phyloP scores from a whole-genome alignment of 2,329 filamentous ascomycete genomes.

The Akanthomyces uredinophilus region DNA sequence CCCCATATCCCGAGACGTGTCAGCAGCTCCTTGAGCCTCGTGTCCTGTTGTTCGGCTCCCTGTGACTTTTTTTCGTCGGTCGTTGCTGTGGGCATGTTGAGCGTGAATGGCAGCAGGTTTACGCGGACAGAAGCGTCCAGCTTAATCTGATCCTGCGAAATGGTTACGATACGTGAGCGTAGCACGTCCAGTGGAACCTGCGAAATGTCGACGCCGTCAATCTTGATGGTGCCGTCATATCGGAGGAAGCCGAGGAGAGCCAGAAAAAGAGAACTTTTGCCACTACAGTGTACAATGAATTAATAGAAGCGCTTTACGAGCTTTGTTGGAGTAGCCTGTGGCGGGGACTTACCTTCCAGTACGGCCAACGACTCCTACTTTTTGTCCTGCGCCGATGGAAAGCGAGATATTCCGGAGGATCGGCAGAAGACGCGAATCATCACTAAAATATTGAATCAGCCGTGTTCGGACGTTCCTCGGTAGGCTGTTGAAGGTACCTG shows the following conservation, averaged over 20 bases:
- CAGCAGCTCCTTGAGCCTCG: background rate
- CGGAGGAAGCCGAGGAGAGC: background rate
- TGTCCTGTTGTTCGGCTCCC: background rate
- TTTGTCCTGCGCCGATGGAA: background rate
- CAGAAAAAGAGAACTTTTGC: background rate
- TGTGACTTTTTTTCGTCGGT: background rate
- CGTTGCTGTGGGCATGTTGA: background rate
- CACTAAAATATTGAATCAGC: background rate
- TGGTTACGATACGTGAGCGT: conserved; percentile 15
- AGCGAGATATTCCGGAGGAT: background rate
- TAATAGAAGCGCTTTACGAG: no score
- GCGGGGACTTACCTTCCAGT: background rate
- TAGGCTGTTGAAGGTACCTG: background rate
- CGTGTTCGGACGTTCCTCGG: no score
- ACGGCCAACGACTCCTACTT: background rate
- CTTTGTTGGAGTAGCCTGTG: no score
- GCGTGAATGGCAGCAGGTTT: background rate
- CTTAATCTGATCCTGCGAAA: conserved; percentile 15
- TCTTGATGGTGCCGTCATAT: background rate
- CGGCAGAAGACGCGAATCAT: background rate
- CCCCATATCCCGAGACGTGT: conserved; percentile 10
- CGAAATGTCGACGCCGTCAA: conserved; percentile 13
- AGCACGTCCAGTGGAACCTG: conserved; percentile 11
- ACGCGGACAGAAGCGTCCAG: background rate
- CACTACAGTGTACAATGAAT: background rate